phyloP scores from a whole-genome alignment of 176 grass and related monocot genomes.

The bread wheat (Triticum aestivum) region DNA sequence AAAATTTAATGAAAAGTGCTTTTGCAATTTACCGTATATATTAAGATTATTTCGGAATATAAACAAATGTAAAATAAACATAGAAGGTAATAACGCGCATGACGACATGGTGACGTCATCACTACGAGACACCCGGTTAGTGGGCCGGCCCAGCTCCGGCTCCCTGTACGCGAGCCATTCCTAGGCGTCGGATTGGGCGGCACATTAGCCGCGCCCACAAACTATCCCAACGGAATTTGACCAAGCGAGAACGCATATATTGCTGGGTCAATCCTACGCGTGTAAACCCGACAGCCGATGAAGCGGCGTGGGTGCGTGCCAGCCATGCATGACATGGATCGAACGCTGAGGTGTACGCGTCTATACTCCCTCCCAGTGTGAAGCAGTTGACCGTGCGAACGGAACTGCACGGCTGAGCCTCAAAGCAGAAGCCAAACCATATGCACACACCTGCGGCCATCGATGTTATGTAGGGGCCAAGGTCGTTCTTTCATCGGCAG shows the following conservation, averaged over 20 bases:
- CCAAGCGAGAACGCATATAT: background rate
- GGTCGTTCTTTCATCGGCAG: background rate
- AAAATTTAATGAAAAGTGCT: too few relatives aligned
- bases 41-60: too few relatives aligned
- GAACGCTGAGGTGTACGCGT: background rate
- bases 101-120: too few relatives aligned
- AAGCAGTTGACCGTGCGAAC: background rate
- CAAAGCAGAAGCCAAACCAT: background rate
- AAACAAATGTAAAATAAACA: too few relatives aligned
- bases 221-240: background rate
- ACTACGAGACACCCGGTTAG: too few relatives aligned
- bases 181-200: too few relatives aligned
- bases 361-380: background rate
- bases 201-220: background rate
- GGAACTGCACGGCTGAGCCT: background rate
- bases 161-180: too few relatives aligned
- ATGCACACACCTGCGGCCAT: too few relatives aligned
- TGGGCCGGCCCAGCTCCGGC: too few relatives aligned
- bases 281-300: background rate
- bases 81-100: too few relatives aligned
- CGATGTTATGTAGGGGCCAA: too few relatives aligned
- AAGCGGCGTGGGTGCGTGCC: background rate
- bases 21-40: too few relatives aligned
- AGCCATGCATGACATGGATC: background rate
- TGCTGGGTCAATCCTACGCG: background rate